These are phyloP conservation scores for Adiantum capillusveneris DNA, from an alignment of 75 land plant species.

Conservation along the genomic window DNA sequence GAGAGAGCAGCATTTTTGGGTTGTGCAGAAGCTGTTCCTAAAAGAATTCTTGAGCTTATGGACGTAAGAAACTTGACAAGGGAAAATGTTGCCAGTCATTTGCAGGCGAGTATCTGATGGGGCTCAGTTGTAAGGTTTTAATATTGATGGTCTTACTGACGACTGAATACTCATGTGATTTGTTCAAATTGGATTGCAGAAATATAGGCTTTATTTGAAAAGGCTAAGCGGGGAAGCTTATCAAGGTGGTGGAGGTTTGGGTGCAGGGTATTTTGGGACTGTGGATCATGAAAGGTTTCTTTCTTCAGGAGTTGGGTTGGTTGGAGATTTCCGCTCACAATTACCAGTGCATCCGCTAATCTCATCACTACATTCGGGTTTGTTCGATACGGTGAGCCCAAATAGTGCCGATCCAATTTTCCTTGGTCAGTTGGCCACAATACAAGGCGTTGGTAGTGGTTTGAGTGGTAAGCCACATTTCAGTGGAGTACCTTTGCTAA, in stretches of 20 bases:
- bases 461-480: background rate
- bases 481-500: background rate
- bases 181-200: conserved; percentile 43
- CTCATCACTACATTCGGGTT: conserved; percentile 28
- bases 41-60: conserved; percentile 85
- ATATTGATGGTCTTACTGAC: background rate
- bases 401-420: conserved; percentile 15
- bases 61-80: conserved; percentile 83
- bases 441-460: background rate
- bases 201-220: conserved; percentile 75
- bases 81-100: conserved; percentile 93
- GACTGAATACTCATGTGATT: background rate
- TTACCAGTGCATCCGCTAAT: conserved; percentile 50
- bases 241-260: conserved; percentile 34
- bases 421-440: background rate
- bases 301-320: conserved; percentile 49
- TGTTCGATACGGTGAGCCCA: conserved; percentile 20
- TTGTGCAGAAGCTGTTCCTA: conserved; percentile 87
- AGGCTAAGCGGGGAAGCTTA: conserved; percentile 74
- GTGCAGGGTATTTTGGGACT: conserved; percentile 32
- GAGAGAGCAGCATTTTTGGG: background rate
- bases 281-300: conserved; percentile 33
- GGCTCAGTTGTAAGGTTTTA: background rate
- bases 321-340: conserved; percentile 55
- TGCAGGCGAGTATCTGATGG: conserved; percentile 50